Percentiles rank a stretch among this genome's conserved stretches.
Conservation (phyloP, 2,329 filamentous ascomycete genomes). For the Nannizziopsis barbatae region DNA sequence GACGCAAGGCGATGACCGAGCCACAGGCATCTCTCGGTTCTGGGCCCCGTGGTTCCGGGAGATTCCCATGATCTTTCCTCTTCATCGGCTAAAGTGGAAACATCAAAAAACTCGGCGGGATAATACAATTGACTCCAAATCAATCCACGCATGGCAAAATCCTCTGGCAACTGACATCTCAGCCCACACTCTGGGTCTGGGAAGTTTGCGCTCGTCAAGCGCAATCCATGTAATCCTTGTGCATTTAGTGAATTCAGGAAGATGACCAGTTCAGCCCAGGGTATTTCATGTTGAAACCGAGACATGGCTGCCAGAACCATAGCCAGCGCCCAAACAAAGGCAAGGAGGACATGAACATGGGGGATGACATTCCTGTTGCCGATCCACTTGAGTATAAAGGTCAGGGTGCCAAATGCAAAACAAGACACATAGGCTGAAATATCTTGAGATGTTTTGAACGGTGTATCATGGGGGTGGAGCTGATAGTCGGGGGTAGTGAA, state of each 20-base stretch:
- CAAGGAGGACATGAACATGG: slow-evolving; percentile 44
- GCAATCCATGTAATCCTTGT: slow-evolving; percentile 21
- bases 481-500: neutral
- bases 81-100: too few relatives aligned
- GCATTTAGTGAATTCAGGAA: slow-evolving; percentile 46
- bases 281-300: slow-evolving; percentile 35
- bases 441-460: too few relatives aligned
- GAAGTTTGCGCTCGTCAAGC: slow-evolving; percentile 28
- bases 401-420: too few relatives aligned
- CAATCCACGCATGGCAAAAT: slow-evolving; percentile 47
- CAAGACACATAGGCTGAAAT: too few relatives aligned
- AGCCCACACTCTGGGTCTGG: slow-evolving; percentile 31
- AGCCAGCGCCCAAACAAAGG: slow-evolving; percentile 40
- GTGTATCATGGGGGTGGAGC: too few relatives aligned
- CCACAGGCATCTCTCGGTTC: too few relatives aligned
- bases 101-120: slow-evolving; percentile 43
- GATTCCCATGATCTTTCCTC: too few relatives aligned
- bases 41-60: too few relatives aligned
- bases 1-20: too few relatives aligned
- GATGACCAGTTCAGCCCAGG: slow-evolving; percentile 40
- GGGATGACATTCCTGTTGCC: slow-evolving; percentile 44
- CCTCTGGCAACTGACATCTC: slow-evolving; percentile 43
- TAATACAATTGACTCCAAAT: slow-evolving; percentile 42
- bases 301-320: slow-evolving; percentile 28
- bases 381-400: slow-evolving; percentile 37